phyloP scores from a whole-genome alignment of 352 stramenopile species.

The Peronosclerospora sorghi region DNA sequence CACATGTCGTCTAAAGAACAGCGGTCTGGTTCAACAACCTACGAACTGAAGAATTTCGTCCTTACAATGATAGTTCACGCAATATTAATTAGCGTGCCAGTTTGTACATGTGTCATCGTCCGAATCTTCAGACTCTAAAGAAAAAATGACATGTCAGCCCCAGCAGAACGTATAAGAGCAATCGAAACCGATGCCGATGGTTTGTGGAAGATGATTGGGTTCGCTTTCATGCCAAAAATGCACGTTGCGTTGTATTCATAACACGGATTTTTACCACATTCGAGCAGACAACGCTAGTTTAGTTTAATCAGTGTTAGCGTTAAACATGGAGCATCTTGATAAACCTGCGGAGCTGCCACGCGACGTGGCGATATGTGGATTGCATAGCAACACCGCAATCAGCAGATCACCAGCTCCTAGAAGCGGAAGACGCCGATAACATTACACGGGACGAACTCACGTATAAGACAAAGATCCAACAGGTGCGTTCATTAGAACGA shows the following conservation, averaged over 20 bases:
- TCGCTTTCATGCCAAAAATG: too few relatives aligned
- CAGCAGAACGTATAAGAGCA: too few relatives aligned
- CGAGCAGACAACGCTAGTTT: slow-evolving; percentile 30
- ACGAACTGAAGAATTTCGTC: slow-evolving; percentile 34
- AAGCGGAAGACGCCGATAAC: slow-evolving; percentile 1
- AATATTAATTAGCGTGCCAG: neutral
- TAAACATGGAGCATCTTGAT: slow-evolving; percentile 28
- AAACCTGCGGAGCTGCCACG: slow-evolving; percentile 9
- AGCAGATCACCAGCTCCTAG: neutral
- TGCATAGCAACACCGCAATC: neutral
- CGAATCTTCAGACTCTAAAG: too few relatives aligned
- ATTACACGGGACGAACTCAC: slow-evolving; percentile 9
- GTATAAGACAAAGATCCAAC: slow-evolving; percentile 25
- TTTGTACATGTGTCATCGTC: too few relatives aligned
- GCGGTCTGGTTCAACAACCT: slow-evolving; percentile 24
- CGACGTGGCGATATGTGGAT: neutral
- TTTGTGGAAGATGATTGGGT: too few relatives aligned
- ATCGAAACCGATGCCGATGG: too few relatives aligned
- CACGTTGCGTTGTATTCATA: slow-evolving; percentile 22
- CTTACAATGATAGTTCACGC: slow-evolving; percentile 39
- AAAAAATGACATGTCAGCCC: too few relatives aligned
- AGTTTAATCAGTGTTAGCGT: slow-evolving; percentile 32
- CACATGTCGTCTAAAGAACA: slow-evolving; percentile 1
- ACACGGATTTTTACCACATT: slow-evolving; percentile 51
- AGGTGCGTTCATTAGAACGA: slow-evolving; percentile 25